phyloP scores from a whole-genome alignment of 2,329 filamentous ascomycete species.

The Fusarium liriodendri region DNA sequence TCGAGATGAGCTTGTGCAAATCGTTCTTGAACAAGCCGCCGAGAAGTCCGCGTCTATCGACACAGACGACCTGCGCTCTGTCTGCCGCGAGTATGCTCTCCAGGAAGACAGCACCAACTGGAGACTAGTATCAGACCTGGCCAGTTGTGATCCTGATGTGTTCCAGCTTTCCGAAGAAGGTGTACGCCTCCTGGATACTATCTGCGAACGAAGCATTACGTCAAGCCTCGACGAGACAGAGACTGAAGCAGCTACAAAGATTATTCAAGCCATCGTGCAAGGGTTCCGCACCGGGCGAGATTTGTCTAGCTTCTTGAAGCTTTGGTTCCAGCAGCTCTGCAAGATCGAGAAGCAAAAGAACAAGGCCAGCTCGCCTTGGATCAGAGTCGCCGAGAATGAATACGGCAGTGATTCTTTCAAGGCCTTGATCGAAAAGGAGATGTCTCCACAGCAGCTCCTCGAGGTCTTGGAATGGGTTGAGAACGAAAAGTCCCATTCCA shows the following conservation, averaged over 20 bases:
- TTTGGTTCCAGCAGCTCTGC: conserved; percentile 59
- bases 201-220: conserved; percentile 51
- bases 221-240: conserved; percentile 31
- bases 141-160: conserved; percentile 60
- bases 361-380: conserved; percentile 48
- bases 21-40: conserved; percentile 47
- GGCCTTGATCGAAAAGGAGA: conserved; percentile 53
- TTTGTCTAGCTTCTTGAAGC: conserved; percentile 57
- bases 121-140: conserved; percentile 54
- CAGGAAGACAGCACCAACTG: conserved; percentile 52
- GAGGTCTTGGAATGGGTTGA: conserved; percentile 58
- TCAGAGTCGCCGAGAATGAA: conserved; percentile 38
- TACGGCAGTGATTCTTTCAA: conserved; percentile 32
- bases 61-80: conserved; percentile 52
- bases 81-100: conserved; percentile 58
- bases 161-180: conserved; percentile 57
- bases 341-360: conserved; percentile 47
- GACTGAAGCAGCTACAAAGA: conserved; percentile 43
- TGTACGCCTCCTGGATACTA: conserved; percentile 51
- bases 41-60: conserved; percentile 50
- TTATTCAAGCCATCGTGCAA: conserved; percentile 56
- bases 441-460: conserved; percentile 58
- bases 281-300: conserved; percentile 59
- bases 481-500: conserved; percentile 44
- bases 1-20: conserved; percentile 44